phyloP scores from a whole-genome alignment of 768 basidiomycete genomes.

The Suillus placidus region DNA sequence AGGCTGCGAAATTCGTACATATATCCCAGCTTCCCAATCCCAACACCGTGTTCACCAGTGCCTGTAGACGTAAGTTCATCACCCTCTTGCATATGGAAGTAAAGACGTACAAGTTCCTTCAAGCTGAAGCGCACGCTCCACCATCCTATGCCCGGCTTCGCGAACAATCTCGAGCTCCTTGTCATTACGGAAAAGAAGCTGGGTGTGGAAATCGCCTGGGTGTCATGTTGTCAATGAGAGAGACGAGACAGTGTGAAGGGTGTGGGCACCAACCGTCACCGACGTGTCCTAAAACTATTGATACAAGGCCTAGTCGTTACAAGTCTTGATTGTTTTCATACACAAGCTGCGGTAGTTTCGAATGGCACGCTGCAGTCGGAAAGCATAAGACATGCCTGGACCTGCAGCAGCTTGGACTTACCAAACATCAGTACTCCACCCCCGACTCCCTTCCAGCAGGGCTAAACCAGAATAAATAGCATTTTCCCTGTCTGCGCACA shows the following conservation, averaged over 20 bases:
- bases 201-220: conserved; percentile 51
- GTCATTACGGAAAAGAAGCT: conserved; percentile 60
- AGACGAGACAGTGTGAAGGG: conserved; percentile 27
- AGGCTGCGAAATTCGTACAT: conserved; percentile 59
- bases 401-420: conserved; percentile 27
- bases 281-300: conserved; percentile 74
- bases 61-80: conserved; percentile 37
- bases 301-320: conserved; percentile 52
- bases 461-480: conserved; percentile 60
- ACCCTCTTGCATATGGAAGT: background rate
- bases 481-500: conserved; percentile 81
- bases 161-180: conserved; percentile 49
- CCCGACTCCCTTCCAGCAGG: conserved; percentile 55
- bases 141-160: conserved; percentile 60
- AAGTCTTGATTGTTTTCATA: conserved; percentile 76
- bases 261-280: conserved; percentile 56
- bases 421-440: conserved; percentile 81
- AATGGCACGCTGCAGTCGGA: conserved; percentile 50
- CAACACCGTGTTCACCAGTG: conserved; percentile 87
- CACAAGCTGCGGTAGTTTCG: conserved; percentile 64
- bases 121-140: conserved; percentile 64
- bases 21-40: conserved; percentile 81
- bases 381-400: background rate
- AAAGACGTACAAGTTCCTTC: conserved; percentile 70
- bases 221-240: background rate